A percentile compares a stretch with the other conserved stretches of the same genome.
phyloP scores from a whole-genome alignment of 176 grass and related monocot genomes.

The Raddia guianensis region DNA sequence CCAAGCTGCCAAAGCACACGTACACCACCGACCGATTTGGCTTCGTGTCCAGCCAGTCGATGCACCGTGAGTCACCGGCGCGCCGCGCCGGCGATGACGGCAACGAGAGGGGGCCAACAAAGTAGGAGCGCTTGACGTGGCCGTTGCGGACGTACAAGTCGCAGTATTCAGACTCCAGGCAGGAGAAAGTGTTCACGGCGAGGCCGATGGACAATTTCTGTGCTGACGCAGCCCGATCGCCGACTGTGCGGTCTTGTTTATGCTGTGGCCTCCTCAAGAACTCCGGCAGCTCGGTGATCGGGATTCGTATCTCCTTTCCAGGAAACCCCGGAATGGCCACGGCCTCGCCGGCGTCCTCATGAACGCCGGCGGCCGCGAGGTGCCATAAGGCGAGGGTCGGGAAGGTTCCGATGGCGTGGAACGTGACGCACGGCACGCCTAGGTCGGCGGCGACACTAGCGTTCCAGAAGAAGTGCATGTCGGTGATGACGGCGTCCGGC shows the following conservation, averaged over 20 bases:
- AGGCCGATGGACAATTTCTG: neutral
- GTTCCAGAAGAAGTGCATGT: slow-evolving; percentile 22
- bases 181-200: slow-evolving; percentile 9
- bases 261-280: too few species aligned
- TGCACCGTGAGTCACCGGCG: neutral
- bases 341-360: too few species aligned
- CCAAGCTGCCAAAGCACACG: too few species aligned
- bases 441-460: neutral
- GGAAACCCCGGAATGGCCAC: neutral
- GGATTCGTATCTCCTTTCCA: neutral
- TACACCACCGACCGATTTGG: too few species aligned
- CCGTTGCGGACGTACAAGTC: neutral
- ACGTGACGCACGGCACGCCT: neutral
- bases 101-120: slow-evolving; percentile 6
- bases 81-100: neutral
- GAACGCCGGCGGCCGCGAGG: neutral
- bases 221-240: too few species aligned
- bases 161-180: slow-evolving; percentile 17
- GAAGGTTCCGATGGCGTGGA: slow-evolving; percentile 20
- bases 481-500: slow-evolving; percentile 32
- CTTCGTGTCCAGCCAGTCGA: too few species aligned
- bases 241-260: too few species aligned
- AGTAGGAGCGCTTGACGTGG: neutral
- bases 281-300: slow-evolving; percentile 8
- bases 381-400: neutral